Conservation (phyloP, 352 stramenopile species). For the Phytophthora sp. region DNA sequence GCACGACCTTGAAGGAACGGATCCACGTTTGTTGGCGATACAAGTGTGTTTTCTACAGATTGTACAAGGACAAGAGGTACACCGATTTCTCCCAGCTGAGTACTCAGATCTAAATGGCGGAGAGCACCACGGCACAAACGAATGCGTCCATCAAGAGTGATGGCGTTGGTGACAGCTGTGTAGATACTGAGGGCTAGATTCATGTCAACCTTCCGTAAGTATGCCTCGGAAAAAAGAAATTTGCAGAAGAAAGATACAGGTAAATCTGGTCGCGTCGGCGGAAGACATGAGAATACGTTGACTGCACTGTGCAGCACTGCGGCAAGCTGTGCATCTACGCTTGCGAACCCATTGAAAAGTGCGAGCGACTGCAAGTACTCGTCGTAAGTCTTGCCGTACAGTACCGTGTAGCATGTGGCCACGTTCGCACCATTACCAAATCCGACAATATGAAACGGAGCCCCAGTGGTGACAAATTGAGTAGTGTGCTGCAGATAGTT, state of each 20-base stretch:
- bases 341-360: slow-evolving; percentile 87
- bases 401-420: slow-evolving; percentile 66
- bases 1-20: slow-evolving; percentile 86
- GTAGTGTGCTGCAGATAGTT: slow-evolving; percentile 71
- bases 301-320: slow-evolving; percentile 81
- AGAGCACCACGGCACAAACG: slow-evolving; percentile 82
- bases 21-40: slow-evolving; percentile 91
- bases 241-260: slow-evolving; percentile 90
- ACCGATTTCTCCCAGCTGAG: slow-evolving; percentile 56
- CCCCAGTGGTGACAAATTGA: slow-evolving; percentile 66
- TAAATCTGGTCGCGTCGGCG: slow-evolving; percentile 80
- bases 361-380: slow-evolving; percentile 73
- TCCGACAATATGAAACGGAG: slow-evolving; percentile 89
- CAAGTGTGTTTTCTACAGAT: slow-evolving; percentile 88
- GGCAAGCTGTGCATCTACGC: slow-evolving; percentile 76
- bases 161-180: slow-evolving; percentile 92
- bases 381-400: slow-evolving; percentile 54
- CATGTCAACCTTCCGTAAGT: slow-evolving; percentile 82
- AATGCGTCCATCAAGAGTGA: slow-evolving; percentile 89
- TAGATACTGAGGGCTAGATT: slow-evolving; percentile 93
- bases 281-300: slow-evolving; percentile 87
- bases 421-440: slow-evolving; percentile 92
- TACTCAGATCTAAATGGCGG: slow-evolving; percentile 71
- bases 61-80: slow-evolving; percentile 88
- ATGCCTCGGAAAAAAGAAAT: slow-evolving; percentile 93